Evolutionary conservation across 768 basidiomycete species (phyloP).

Genomic region (Mycena maculata): DNA sequence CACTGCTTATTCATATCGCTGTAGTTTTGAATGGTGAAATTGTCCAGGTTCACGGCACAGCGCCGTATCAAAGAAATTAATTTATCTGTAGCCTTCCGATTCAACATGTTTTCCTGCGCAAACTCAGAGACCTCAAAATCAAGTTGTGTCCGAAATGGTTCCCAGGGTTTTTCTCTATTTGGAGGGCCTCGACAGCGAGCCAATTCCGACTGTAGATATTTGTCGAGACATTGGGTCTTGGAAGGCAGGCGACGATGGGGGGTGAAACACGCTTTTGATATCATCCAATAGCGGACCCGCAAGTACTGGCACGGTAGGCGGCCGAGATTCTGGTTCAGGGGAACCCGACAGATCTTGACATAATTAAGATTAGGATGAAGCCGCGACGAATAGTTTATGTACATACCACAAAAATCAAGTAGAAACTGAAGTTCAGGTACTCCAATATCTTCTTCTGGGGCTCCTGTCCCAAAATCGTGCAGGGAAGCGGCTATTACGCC

Average conservation of each 20-base stretch:
- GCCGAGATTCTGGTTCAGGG: background rate
- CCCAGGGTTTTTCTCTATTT: background rate
- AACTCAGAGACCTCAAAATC: slow-evolving; percentile 8
- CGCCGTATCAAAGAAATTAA: background rate
- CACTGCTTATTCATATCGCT: slow-evolving; percentile 3
- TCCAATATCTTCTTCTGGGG: background rate
- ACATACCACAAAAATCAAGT: background rate
- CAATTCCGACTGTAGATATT: background rate
- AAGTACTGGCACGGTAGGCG: background rate
- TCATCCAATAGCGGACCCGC: background rate
- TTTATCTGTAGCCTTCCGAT: background rate
- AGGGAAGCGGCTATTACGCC: background rate
- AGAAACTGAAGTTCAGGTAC: background rate
- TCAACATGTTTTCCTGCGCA: background rate
- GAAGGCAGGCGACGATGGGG: background rate
- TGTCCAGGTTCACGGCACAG: background rate
- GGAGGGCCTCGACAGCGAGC: background rate
- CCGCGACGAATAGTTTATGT: background rate
- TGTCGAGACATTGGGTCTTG: background rate
- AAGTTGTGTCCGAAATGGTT: background rate
- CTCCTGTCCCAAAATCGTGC: background rate
- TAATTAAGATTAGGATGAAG: background rate
- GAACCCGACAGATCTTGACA: background rate
- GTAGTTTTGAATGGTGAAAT: background rate
- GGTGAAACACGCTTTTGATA: background rate